Percentiles rank a stretch among this genome's conserved stretches.
phyloP scores from a whole-genome alignment of 352 stramenopile species.

The Phytopythium sindhum region DNA sequence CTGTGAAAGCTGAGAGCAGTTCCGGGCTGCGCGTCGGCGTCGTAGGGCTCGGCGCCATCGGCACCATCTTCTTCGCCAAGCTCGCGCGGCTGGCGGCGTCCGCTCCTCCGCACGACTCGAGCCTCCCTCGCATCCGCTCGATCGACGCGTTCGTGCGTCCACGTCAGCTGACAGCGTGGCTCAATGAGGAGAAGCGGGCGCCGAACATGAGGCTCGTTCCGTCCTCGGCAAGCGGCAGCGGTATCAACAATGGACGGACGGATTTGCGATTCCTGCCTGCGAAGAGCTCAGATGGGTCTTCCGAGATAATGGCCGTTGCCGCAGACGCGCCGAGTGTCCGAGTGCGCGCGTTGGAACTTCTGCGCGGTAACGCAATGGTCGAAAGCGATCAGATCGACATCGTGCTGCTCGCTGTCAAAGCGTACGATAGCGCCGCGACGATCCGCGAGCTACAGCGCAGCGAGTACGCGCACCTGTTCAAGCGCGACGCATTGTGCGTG shows the following conservation, averaged over 20 bases:
- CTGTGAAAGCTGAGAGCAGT: too few species aligned
- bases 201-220: not conserved
- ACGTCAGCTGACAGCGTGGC: constrained; percentile 29
- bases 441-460: constrained; percentile 32
- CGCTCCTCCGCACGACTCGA: not conserved
- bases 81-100: constrained; percentile 30
- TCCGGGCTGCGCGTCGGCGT: constrained; percentile 41
- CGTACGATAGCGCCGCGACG: constrained; percentile 46
- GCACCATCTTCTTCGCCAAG: constrained; percentile 68
- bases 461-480: constrained; percentile 29
- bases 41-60: constrained; percentile 66
- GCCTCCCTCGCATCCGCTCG: constrained; percentile 1
- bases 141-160: constrained; percentile 58
- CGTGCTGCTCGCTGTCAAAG: constrained; percentile 64
- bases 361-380: not conserved
- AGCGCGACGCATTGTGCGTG: constrained; percentile 47
- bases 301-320: constrained; percentile 6
- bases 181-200: constrained; percentile 6
- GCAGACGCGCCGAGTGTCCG: constrained; percentile 21
- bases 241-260: not conserved
- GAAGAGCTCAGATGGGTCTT: not conserved
- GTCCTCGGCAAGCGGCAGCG: not conserved
- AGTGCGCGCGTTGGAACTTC: constrained; percentile 25
- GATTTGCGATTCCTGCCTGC: not conserved
- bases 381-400: constrained; percentile 38